Evolutionary conservation across 176 grass and related monocot genomes (phyloP).

Genomic region (Triticum monococcum): DNA sequence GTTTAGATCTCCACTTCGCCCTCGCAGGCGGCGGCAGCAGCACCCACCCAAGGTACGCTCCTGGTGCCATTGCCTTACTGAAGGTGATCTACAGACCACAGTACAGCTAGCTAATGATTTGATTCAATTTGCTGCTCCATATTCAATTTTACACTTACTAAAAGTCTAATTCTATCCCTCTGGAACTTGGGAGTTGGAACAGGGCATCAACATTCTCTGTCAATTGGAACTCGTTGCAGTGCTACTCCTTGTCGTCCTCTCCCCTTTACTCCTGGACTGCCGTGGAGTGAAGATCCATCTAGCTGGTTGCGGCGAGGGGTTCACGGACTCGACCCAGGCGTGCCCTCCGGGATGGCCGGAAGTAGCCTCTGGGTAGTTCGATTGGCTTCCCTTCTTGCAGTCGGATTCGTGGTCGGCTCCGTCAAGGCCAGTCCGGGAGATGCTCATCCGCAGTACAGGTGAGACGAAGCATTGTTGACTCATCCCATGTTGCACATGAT

Average conservation of each 20-base stretch:
- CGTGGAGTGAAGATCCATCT: too few relatives aligned
- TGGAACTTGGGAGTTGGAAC: not conserved
- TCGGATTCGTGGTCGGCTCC: constrained; percentile 38
- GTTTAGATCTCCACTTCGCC: not conserved
- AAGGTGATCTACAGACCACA: not conserved
- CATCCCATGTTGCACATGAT: not conserved
- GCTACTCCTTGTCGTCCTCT: too few relatives aligned
- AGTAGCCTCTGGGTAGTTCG: constrained; percentile 12
- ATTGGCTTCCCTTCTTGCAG: constrained; percentile 38
- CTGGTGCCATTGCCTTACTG: not conserved
- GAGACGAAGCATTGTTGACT: not conserved
- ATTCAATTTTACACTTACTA: not conserved
- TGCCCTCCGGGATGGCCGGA: constrained; percentile 30
- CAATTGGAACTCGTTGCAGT: too few relatives aligned
- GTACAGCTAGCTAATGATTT: not conserved
- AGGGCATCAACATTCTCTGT: not conserved
- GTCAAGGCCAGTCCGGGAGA: constrained; percentile 77
- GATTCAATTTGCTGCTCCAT: not conserved
- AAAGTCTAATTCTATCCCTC: not conserved
- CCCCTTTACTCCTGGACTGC: too few relatives aligned
- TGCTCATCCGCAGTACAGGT: constrained; percentile 76
- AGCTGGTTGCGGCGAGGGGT: too few relatives aligned
- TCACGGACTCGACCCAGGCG: not conserved
- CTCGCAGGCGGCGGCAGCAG: not conserved
- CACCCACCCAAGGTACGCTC: not conserved